These are phyloP conservation scores for Peronospora destructor DNA, from an alignment of 352 stramenopile species.

Conservation along the genomic window DNA sequence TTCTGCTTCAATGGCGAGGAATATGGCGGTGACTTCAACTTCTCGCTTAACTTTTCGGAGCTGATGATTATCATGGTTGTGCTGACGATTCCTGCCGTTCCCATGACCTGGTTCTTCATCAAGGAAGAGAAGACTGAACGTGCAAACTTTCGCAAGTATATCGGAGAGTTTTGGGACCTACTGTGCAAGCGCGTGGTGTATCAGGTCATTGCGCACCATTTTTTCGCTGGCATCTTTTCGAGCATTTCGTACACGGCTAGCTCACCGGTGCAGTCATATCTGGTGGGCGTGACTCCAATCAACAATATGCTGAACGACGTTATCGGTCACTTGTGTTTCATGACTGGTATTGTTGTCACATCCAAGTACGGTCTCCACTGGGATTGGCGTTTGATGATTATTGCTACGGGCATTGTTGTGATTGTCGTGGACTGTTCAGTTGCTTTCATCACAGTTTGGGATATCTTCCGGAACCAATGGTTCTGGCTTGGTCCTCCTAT, in stretches of 20 bases:
- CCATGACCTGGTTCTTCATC: slow-evolving; percentile 38
- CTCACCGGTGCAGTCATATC: slow-evolving; percentile 29
- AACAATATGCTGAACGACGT: slow-evolving; percentile 38
- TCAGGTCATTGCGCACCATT: slow-evolving; percentile 43
- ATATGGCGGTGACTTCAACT: slow-evolving; percentile 45
- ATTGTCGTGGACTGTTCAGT: slow-evolving; percentile 31
- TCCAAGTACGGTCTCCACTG: slow-evolving; percentile 42
- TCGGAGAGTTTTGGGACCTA: slow-evolving; percentile 36
- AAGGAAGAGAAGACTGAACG: slow-evolving; percentile 29
- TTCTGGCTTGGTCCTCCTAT: slow-evolving; percentile 37
- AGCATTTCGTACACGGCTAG: slow-evolving; percentile 34
- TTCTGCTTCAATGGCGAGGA: slow-evolving; percentile 52
- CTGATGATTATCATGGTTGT: slow-evolving; percentile 45
- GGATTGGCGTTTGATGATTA: slow-evolving; percentile 37
- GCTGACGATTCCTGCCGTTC: slow-evolving; percentile 19
- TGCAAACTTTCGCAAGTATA: slow-evolving; percentile 30
- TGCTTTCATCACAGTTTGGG: slow-evolving; percentile 35
- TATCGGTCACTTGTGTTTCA: slow-evolving; percentile 30
- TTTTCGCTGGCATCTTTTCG: slow-evolving; percentile 40
- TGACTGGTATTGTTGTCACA: slow-evolving; percentile 27
- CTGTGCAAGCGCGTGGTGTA: slow-evolving; percentile 43
- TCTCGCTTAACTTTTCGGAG: slow-evolving; percentile 32
- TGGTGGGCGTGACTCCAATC: slow-evolving; percentile 32
- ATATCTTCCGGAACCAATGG: slow-evolving; percentile 42
- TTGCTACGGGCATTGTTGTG: slow-evolving; percentile 24